A percentile compares a stretch with the other conserved stretches of the same genome.
Evolutionary conservation across 176 grass and related monocot genomes (phyloP).

Genomic region (Oryza meyeriana): DNA sequence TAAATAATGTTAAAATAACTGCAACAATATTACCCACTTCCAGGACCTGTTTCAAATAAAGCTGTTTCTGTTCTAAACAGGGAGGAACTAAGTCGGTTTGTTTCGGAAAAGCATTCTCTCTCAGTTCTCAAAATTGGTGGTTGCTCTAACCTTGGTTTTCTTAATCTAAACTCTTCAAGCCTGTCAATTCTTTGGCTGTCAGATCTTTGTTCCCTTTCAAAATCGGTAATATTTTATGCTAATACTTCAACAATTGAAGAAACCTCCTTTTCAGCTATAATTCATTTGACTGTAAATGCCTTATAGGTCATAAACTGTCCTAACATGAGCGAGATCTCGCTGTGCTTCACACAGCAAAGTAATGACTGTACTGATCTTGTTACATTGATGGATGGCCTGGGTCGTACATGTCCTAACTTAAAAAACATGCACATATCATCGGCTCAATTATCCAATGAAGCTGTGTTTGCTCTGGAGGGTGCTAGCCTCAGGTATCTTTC

Average conservation of each 20-base stretch:
- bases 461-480: slow-evolving; percentile 77
- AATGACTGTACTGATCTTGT: slow-evolving; percentile 71
- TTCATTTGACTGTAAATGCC: slow-evolving; percentile 22
- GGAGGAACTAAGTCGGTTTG: slow-evolving; percentile 70
- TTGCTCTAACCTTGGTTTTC: slow-evolving; percentile 71
- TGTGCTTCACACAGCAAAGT: slow-evolving; percentile 69
- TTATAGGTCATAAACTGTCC: slow-evolving; percentile 80
- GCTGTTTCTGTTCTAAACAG: slow-evolving; percentile 46
- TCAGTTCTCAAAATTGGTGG: slow-evolving; percentile 69
- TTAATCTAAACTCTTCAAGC: slow-evolving; percentile 82
- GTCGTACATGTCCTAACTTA: slow-evolving; percentile 68
- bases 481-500: slow-evolving; percentile 71
- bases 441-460: slow-evolving; percentile 71
- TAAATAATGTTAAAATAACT: background rate
- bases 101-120: slow-evolving; percentile 64
- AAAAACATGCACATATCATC: slow-evolving; percentile 81
- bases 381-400: slow-evolving; percentile 72
- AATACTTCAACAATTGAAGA: background rate
- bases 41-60: slow-evolving; percentile 15
- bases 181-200: slow-evolving; percentile 81
- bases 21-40: background rate
- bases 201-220: slow-evolving; percentile 70
- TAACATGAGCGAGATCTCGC: slow-evolving; percentile 80
- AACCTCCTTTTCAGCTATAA: slow-evolving; percentile 11
- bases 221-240: slow-evolving; percentile 58